Conservation (phyloP, 2,329 filamentous ascomycete genomes). For the Niveomyces coronatus region DNA sequence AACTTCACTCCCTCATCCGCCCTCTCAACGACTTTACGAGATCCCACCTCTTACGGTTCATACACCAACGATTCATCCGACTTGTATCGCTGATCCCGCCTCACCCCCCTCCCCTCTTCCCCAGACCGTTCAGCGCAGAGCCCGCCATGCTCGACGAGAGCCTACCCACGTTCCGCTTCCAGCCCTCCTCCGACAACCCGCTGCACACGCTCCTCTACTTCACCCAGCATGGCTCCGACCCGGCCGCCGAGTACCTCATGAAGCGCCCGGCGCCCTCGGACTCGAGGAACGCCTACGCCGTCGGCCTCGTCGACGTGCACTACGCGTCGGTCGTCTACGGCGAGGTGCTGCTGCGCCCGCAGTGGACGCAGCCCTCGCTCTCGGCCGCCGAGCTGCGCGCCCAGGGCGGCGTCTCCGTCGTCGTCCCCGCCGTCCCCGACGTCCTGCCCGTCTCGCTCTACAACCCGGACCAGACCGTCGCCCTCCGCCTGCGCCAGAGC, state of each 20-base stretch:
- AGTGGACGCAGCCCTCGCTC: conserved; percentile 74
- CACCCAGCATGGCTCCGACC: conserved; percentile 68
- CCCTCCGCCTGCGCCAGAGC: conserved; percentile 59
- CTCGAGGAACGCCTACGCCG: conserved; percentile 75
- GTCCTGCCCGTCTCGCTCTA: conserved; percentile 82
- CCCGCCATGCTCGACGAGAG: conserved; percentile 84
- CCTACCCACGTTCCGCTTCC: conserved; percentile 62
- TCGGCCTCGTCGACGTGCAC: conserved; percentile 74
- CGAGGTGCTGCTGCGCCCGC: conserved; percentile 74
- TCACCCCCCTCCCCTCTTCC: too few species aligned
- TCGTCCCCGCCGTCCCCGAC: conserved; percentile 63
- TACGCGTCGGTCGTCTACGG: conserved; percentile 74
- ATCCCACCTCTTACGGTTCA: too few species aligned
- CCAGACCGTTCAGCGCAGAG: not conserved
- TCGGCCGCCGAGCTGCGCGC: conserved; percentile 70
- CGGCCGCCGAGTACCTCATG: conserved; percentile 68
- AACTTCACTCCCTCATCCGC: too few species aligned
- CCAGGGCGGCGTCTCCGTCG: conserved; percentile 52
- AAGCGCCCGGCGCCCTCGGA: conserved; percentile 58
- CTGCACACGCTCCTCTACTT: conserved; percentile 48
- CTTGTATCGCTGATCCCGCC: not conserved
- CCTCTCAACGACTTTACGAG: too few species aligned
- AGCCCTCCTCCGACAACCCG: conserved; percentile 40
- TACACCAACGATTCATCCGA: not conserved
- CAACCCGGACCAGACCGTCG: conserved; percentile 79